Percentiles rank a stretch among this genome's conserved stretches.
phyloP scores from a whole-genome alignment of 1,139 yeast species.

The Debaryomycetaceae sp. region DNA sequence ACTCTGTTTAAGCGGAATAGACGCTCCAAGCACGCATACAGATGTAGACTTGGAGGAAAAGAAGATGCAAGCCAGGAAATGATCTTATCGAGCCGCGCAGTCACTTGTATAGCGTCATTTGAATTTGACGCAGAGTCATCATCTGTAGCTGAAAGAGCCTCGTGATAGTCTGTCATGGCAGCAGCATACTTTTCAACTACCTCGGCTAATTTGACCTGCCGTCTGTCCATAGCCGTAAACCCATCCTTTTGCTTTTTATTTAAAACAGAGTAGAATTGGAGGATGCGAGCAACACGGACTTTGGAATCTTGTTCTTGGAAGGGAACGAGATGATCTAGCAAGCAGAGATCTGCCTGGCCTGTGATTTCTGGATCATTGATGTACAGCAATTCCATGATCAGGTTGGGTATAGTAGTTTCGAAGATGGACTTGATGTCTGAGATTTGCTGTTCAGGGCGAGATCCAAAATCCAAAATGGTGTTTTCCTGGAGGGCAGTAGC shows the following conservation, averaged over 20 bases:
- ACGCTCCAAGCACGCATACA: slow-evolving; percentile 38
- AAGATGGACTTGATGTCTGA: slow-evolving; percentile 28
- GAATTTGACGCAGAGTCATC: slow-evolving; percentile 17
- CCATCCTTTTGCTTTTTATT: slow-evolving; percentile 53
- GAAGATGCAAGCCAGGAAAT: slow-evolving; percentile 55
- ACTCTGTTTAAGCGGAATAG: slow-evolving; percentile 46
- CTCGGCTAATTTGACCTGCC: slow-evolving; percentile 52
- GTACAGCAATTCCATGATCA: slow-evolving; percentile 55
- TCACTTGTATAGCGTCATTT: slow-evolving; percentile 1
- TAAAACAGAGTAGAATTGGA: slow-evolving; percentile 37
- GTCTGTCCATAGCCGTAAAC: slow-evolving; percentile 53
- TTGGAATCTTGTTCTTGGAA: slow-evolving; percentile 31
- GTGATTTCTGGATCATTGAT: slow-evolving; percentile 65
- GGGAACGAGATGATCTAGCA: slow-evolving; percentile 56
- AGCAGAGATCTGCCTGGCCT: slow-evolving; percentile 50
- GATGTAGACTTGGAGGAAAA: slow-evolving; percentile 42
- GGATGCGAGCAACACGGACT: slow-evolving; percentile 42
- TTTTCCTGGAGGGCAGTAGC: slow-evolving; percentile 8
- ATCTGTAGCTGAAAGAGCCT: slow-evolving; percentile 15
- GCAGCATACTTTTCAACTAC: slow-evolving; percentile 27
- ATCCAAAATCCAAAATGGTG: slow-evolving; percentile 20
- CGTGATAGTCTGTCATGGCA: slow-evolving; percentile 12
- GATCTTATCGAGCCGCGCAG: slow-evolving; percentile 38
- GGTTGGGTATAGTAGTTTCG: slow-evolving; percentile 47
- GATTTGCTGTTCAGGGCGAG: slow-evolving; percentile 16